These are phyloP conservation scores for Clitoria ternatea DNA, from an alignment of 306 rosid genomes.

Conservation along the genomic window DNA sequence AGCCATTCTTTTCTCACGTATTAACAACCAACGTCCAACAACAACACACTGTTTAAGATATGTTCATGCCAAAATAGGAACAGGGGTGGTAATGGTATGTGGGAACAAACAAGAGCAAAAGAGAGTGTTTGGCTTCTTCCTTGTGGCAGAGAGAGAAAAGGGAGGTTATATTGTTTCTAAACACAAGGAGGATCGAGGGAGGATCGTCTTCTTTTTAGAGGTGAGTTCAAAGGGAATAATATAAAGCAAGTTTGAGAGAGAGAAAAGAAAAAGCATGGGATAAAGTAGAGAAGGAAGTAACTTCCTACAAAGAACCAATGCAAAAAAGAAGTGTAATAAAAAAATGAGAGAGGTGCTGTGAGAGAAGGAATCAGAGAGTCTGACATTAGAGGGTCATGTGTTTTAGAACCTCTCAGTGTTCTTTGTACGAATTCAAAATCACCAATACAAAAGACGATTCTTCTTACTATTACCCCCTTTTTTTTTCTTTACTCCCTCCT, in stretches of 20 bases:
- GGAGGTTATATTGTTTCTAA: constrained; percentile 52
- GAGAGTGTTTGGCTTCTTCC: constrained; percentile 79
- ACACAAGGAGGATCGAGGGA: constrained; percentile 72
- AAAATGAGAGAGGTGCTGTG: constrained; percentile 35
- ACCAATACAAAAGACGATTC: constrained; percentile 68
- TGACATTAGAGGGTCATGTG: constrained; percentile 90
- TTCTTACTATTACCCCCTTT: constrained; percentile 41
- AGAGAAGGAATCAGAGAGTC: constrained; percentile 77
- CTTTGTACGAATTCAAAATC: constrained; percentile 72
- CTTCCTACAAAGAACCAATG: constrained; percentile 88
- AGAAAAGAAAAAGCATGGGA: constrained; percentile 45
- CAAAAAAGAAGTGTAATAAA: constrained; percentile 35
- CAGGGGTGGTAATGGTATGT: constrained; percentile 41
- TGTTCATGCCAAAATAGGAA: constrained; percentile 45
- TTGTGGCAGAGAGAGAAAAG: constrained; percentile 37
- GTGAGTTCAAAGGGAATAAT: constrained; percentile 80
- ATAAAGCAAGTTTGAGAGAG: constrained; percentile 58
- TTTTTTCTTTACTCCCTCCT: constrained; percentile 35
- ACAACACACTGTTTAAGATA: constrained; percentile 22
- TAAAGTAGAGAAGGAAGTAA: constrained; percentile 80
- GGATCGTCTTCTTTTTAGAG: constrained; percentile 87
- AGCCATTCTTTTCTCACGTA: constrained; percentile 48
- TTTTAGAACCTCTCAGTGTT: constrained; percentile 50
- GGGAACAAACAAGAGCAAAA: constrained; percentile 69
- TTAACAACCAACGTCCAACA: neutral